These are phyloP conservation scores for Linum usitatissimum DNA, from an alignment of 345 rosid genomes.

Conservation along the genomic window DNA sequence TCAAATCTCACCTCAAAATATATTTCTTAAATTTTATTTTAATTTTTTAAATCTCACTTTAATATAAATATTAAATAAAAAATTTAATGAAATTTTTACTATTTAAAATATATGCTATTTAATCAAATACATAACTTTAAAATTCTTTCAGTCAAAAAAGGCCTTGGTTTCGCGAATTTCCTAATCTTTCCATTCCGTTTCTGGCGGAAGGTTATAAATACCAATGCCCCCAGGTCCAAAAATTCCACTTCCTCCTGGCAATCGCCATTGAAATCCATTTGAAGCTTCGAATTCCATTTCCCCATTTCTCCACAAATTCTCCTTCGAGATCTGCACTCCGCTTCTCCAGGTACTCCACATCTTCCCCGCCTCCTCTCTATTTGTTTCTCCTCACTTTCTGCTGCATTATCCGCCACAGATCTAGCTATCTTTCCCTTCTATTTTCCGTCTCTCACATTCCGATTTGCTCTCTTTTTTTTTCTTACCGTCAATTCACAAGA, in stretches of 20 bases:
- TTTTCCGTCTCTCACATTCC: background rate
- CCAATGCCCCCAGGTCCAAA: background rate
- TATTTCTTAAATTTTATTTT: too few relatives aligned
- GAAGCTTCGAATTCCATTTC: background rate
- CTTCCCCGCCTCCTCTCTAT: background rate
- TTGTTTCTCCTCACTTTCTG: background rate
- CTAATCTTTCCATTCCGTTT: background rate
- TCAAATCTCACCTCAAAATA: too few relatives aligned
- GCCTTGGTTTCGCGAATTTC: too few relatives aligned
- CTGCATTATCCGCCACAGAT: background rate
- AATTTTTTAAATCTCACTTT: too few relatives aligned
- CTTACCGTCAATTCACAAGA: background rate
- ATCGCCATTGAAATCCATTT: background rate
- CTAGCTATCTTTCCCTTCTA: background rate
- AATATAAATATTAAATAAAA: too few relatives aligned
- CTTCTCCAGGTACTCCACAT: background rate
- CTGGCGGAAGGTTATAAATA: background rate
- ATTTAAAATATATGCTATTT: too few relatives aligned
- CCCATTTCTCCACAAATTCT: background rate
- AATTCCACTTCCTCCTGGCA: background rate
- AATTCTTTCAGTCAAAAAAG: too few relatives aligned
- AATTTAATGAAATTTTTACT: too few relatives aligned
- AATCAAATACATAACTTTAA: too few relatives aligned
- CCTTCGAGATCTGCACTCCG: background rate
- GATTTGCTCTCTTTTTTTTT: too few relatives aligned